Conservation (phyloP, 2,329 filamentous ascomycete genomes). For the Botryotinia convoluta region DNA sequence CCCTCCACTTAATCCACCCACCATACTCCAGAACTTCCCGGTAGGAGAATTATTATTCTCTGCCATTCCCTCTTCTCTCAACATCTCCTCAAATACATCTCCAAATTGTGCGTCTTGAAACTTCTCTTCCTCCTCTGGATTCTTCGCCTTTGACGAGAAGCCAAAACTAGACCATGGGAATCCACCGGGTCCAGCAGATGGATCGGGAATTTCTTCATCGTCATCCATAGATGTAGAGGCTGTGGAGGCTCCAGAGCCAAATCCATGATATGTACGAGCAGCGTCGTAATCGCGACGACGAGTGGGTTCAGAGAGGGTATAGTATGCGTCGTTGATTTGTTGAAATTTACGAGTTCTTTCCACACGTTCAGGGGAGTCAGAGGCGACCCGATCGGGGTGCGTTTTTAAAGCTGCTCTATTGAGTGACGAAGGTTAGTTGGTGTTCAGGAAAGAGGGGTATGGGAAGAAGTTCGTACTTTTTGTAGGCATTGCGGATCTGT, state of each 20-base stretch:
- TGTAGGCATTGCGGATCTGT: constrained; percentile 92
- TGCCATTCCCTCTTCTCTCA: constrained; percentile 80
- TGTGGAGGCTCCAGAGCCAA: constrained; percentile 44
- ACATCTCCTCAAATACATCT: constrained; percentile 86
- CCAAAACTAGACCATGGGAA: constrained; percentile 77
- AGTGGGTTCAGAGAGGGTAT: constrained; percentile 75
- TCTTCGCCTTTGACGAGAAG: constrained; percentile 47
- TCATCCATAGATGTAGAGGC: constrained; percentile 46
- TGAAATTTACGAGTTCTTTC: constrained; percentile 85
- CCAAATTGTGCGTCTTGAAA: constrained; percentile 80
- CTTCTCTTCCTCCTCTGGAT: constrained; percentile 52
- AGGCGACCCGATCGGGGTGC: constrained; percentile 86
- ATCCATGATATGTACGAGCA: constrained; percentile 59
- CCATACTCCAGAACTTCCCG: constrained; percentile 78
- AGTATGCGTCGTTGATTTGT: constrained; percentile 90
- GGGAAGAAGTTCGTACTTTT: constrained; percentile 55
- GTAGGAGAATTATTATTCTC: constrained; percentile 63
- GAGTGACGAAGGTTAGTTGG: not conserved
- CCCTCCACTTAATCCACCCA: constrained; percentile 83
- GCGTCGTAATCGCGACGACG: constrained; percentile 83
- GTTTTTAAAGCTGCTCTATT: constrained; percentile 80
- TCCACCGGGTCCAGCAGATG: constrained; percentile 36
- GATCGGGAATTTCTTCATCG: constrained; percentile 43
- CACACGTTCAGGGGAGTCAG: constrained; percentile 77
- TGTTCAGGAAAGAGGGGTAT: not conserved